phyloP scores from a whole-genome alignment of 2,329 filamentous ascomycete genomes.

The Trichoderma arundinaceum region DNA sequence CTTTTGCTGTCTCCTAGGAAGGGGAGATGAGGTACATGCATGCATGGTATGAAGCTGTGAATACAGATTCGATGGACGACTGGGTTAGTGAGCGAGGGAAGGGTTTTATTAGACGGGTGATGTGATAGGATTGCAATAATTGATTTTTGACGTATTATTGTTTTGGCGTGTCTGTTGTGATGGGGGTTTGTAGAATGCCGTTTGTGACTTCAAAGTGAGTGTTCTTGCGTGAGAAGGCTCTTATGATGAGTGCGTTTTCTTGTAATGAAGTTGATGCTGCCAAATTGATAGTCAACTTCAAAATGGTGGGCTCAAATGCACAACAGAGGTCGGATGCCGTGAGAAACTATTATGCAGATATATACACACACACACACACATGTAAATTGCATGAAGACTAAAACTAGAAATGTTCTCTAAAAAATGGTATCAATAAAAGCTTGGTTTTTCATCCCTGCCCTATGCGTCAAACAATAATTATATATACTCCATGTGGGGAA shows the following conservation, averaged over 20 bases:
- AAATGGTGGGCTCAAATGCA: neutral
- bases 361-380: neutral
- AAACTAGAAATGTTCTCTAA: constrained; percentile 4
- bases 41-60: constrained; percentile 12
- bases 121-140: constrained; percentile 15
- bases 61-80: constrained; percentile 5
- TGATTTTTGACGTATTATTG: constrained; percentile 7
- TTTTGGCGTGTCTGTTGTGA: too few relatives aligned
- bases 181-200: too few relatives aligned
- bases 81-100: neutral
- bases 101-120: constrained; percentile 19
- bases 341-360: neutral
- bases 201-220: too few relatives aligned
- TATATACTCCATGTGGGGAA: constrained; percentile 2
- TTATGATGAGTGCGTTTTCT: too few relatives aligned
- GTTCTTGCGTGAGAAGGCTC: too few relatives aligned
- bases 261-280: too few relatives aligned
- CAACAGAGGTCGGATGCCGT: neutral
- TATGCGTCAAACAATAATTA: neutral
- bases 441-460: neutral
- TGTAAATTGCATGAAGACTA: neutral
- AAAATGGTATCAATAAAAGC: constrained; percentile 24
- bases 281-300: too few relatives aligned
- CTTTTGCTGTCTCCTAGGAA: neutral
- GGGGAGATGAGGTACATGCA: neutral